Evolutionary conservation across 192 early-diverging fungal species (phyloP), one percentile per base, ranked within the genome.

Genomic region (Funneliformis geosporum): DNA sequence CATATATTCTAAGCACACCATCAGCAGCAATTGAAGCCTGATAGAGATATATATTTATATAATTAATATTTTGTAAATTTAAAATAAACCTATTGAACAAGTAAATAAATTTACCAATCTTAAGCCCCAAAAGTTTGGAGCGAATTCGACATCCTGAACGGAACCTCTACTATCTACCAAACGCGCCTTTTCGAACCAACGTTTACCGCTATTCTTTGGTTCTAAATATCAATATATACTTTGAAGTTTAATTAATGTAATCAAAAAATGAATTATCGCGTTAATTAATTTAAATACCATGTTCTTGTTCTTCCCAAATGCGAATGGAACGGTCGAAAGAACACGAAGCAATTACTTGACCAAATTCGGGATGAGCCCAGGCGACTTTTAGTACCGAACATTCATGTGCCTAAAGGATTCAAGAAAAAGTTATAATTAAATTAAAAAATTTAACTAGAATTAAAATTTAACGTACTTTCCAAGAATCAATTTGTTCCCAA

Each of bases 291-390:
- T 69, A 2, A 33, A 33, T 78, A 93, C 89, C 91, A 83, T 88
- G 84, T 65, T 92, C 91, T 70, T 86, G 89, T 85, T 99, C 96
- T 79, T 97, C 95, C 96, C 96, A 99, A 42, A 99, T 93, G 79
- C 90, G 90, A 18, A 97, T 92, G 11, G 91, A 93, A 60, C 95
- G 89, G 83, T 99, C 97, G 81, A 97, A 95, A 60, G 95, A 96
- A 76, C 95, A 96, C 16, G 92, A 92, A 2, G 96, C 96, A 60
- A 99, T 84, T 9, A 98, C 86, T 80, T 95, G 93, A 5, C 96
- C 96, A 85, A 93, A 98, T 82, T 98, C 97, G n/a, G 97, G 96
- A 87, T 96, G 95, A n/a, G 95, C 94, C 95, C 95, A 99, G 65
- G 89, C 87, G n/a, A 94, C 91, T 81, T 92, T 93, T 16, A 96